These are phyloP conservation scores for Flaveria bidentis DNA, from an alignment of 129 eudicot genomes.

Conservation along the genomic window DNA sequence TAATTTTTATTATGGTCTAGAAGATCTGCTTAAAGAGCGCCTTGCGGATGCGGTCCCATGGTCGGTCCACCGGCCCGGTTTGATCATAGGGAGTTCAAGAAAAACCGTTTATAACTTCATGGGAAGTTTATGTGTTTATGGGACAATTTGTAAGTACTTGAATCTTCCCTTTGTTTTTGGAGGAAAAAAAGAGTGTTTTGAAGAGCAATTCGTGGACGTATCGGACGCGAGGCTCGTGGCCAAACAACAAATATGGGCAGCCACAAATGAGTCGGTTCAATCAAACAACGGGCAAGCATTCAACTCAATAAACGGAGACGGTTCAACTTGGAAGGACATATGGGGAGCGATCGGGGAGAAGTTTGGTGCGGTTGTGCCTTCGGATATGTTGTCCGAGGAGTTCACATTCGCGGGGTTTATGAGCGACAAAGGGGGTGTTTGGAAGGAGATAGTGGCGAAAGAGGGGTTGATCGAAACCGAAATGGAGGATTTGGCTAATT, in stretches of 20 bases:
- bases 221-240: constrained; percentile 94
- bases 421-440: constrained; percentile 60
- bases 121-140: constrained; percentile 80
- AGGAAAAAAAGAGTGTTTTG: constrained; percentile 77
- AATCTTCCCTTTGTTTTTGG: constrained; percentile 84
- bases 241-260: constrained; percentile 83
- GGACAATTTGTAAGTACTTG: constrained; percentile 61
- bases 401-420: constrained; percentile 46
- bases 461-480: constrained; percentile 59
- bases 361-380: constrained; percentile 48
- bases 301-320: constrained; percentile 65
- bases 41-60: constrained; percentile 51
- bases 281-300: constrained; percentile 60
- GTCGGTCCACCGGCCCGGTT: constrained; percentile 89
- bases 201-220: constrained; percentile 60
- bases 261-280: constrained; percentile 41
- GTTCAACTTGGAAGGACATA: constrained; percentile 75
- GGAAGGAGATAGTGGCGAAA: constrained; percentile 68
- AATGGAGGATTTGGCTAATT: constrained; percentile 80
- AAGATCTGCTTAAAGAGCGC: constrained; percentile 75
- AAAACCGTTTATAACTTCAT: constrained; percentile 72
- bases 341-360: constrained; percentile 67
- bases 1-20: constrained; percentile 80
- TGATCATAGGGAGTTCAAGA: constrained; percentile 67
- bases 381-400: constrained; percentile 44